Percentiles rank a stretch among this genome's conserved stretches.
Conservation (phyloP, 2,329 filamentous ascomycete species). For the Neophaeococcomyces mojaviensis region DNA sequence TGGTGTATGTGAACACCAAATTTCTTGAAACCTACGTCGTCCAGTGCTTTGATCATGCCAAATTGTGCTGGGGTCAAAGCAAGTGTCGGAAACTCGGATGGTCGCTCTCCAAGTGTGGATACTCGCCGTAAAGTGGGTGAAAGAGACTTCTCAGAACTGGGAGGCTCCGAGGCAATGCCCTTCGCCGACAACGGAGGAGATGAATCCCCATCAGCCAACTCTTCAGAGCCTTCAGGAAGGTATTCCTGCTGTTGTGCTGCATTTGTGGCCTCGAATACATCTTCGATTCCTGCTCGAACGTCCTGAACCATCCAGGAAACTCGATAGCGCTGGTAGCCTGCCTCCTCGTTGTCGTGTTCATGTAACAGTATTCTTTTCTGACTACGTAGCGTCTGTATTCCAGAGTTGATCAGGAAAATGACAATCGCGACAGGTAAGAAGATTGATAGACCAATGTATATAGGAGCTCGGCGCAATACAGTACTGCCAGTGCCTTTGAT, state of each 20-base stretch:
- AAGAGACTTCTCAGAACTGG: constrained; percentile 25
- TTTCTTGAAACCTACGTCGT: constrained; percentile 54
- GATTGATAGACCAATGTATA: constrained; percentile 57
- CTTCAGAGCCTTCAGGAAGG: constrained; percentile 51
- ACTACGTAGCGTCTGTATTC: constrained; percentile 68
- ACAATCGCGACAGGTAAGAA: constrained; percentile 66
- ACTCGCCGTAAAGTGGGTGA: constrained; percentile 25
- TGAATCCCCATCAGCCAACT: constrained; percentile 29
- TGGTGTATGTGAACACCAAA: constrained; percentile 52
- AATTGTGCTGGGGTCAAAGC: constrained; percentile 76
- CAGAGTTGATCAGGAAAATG: constrained; percentile 67
- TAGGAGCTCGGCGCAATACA: constrained; percentile 50
- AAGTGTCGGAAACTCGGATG: constrained; percentile 57
- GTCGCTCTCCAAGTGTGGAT: constrained; percentile 23
- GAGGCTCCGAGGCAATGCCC: not conserved
- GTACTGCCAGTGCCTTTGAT: constrained; percentile 30
- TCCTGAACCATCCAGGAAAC: constrained; percentile 69
- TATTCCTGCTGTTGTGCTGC: constrained; percentile 64
- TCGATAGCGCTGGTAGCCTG: constrained; percentile 63
- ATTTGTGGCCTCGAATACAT: constrained; percentile 67
- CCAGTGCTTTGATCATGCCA: constrained; percentile 69
- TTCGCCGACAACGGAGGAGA: not conserved
- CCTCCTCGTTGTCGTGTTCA: constrained; percentile 60
- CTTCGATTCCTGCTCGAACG: constrained; percentile 67
- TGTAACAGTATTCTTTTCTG: constrained; percentile 68